A percentile compares a stretch with the other conserved stretches of the same genome.
These are phyloP conservation scores for Apiosordaria backusii DNA, from an alignment of 495 filamentous ascomycete genomes.

Conservation along the genomic window DNA sequence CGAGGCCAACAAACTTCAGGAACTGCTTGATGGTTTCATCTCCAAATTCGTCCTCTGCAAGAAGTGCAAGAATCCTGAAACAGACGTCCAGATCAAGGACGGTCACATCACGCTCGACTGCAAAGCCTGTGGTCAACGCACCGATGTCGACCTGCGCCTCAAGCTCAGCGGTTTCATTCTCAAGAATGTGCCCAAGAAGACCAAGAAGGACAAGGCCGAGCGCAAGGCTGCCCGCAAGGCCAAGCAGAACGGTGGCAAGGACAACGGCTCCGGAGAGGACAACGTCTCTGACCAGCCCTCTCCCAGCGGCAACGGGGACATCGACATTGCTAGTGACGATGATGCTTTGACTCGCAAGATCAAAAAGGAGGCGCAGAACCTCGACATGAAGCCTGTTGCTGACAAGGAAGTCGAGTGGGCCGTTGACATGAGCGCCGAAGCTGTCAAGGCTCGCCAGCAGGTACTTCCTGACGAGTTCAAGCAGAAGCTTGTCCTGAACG, in stretches of 20 bases:
- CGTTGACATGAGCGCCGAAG: slow-evolving; percentile 90
- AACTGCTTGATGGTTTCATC: slow-evolving; percentile 97
- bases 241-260: slow-evolving; percentile 67
- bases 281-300: slow-evolving; percentile 74
- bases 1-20: slow-evolving; percentile 92
- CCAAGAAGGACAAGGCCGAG: slow-evolving; percentile 92
- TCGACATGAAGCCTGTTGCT: slow-evolving; percentile 54
- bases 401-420: slow-evolving; percentile 88
- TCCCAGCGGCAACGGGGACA: slow-evolving; percentile 61
- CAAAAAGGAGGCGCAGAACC: slow-evolving; percentile 73
- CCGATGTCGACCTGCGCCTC: slow-evolving; percentile 83
- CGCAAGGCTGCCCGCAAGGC: slow-evolving; percentile 82
- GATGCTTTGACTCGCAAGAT: slow-evolving; percentile 90
- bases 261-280: slow-evolving; percentile 57
- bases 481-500: slow-evolving; percentile 78
- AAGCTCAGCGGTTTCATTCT: slow-evolving; percentile 97
- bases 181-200: slow-evolving; percentile 85
- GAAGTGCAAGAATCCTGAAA: slow-evolving; percentile 99
- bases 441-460: slow-evolving; percentile 88
- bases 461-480: slow-evolving; percentile 89
- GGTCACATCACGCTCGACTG: slow-evolving; percentile 88
- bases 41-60: slow-evolving; percentile 97
- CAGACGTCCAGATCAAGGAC: slow-evolving; percentile 89
- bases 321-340: slow-evolving; percentile 76
- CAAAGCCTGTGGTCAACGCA: slow-evolving; percentile 95